Evolutionary conservation across 495 filamentous ascomycete genomes (phyloP).

Genomic region (Aspergillus biplanus): DNA sequence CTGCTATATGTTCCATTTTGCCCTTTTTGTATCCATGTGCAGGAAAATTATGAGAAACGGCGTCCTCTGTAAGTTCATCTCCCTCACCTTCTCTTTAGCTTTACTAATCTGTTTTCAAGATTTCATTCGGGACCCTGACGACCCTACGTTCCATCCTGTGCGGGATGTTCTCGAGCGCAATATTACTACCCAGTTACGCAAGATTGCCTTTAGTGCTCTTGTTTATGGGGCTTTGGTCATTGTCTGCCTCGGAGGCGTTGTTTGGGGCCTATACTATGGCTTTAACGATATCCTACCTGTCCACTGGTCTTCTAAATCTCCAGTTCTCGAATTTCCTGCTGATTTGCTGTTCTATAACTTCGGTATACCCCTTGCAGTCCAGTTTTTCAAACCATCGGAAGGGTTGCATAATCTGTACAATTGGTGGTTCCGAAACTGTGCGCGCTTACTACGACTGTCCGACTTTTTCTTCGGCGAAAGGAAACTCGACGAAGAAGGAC

Average conservation of each 20-base stretch:
- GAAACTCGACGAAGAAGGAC: conserved; percentile 80
- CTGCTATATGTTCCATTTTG: conserved; percentile 99
- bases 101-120: conserved; percentile 50
- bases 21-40: conserved; percentile 98
- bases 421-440: conserved; percentile 96
- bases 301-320: conserved; percentile 87
- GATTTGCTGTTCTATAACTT: conserved; percentile 97
- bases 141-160: conserved; percentile 97
- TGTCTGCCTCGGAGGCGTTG: conserved; percentile 90
- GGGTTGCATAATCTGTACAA: conserved; percentile 81
- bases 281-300: conserved; percentile 79
- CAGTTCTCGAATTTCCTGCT: conserved; percentile 90
- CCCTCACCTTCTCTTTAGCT: conserved; percentile 1
- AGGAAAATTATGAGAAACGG: conserved; percentile 94
- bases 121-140: conserved; percentile 98
- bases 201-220: conserved; percentile 93
- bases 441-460: conserved; percentile 75
- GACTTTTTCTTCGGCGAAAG: conserved; percentile 92
- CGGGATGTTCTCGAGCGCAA: conserved; percentile 94
- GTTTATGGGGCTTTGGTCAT: conserved; percentile 95
- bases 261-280: conserved; percentile 79
- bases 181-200: conserved; percentile 89
- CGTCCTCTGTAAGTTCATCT: conserved; percentile 73
- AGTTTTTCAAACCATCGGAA: conserved; percentile 81
- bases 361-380: conserved; percentile 81